phyloP scores from a whole-genome alignment of 495 filamentous ascomycete species.

The Thozetella sp. region DNA sequence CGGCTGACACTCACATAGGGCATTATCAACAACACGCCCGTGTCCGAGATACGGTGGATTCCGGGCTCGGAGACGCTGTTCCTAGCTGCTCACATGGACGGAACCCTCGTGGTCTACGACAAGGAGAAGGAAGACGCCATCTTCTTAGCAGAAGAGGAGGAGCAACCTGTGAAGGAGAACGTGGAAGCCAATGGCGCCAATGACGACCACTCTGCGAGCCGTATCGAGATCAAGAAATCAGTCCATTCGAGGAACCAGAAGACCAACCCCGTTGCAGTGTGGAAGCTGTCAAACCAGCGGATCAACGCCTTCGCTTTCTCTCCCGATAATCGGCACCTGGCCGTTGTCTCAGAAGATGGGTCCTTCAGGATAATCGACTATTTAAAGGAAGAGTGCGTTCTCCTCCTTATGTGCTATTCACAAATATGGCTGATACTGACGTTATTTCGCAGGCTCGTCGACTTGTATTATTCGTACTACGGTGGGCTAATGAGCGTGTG shows the following conservation, averaged over 20 bases:
- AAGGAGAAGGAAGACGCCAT: conserved; percentile 95
- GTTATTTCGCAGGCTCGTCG: conserved; percentile 60
- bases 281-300: conserved; percentile 86
- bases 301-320: conserved; percentile 91
- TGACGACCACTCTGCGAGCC: conserved; percentile 28
- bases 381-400: conserved; percentile 76
- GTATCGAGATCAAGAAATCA: conserved; percentile 75
- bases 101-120: conserved; percentile 92
- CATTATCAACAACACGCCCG: conserved; percentile 79
- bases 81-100: conserved; percentile 90
- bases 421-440: neutral
- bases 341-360: conserved; percentile 90
- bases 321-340: conserved; percentile 82
- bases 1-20: conserved; percentile 50
- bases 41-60: conserved; percentile 89
- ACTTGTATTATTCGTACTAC: conserved; percentile 89
- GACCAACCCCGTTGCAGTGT: conserved; percentile 85
- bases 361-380: conserved; percentile 89
- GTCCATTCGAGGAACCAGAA: conserved; percentile 93
- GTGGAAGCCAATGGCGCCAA: conserved; percentile 27
- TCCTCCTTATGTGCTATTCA: neutral
- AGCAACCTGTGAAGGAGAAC: conserved; percentile 32
- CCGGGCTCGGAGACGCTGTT: conserved; percentile 94
- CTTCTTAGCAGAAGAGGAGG: conserved; percentile 50
- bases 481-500: conserved; percentile 89